phyloP scores from a whole-genome alignment of 2,329 filamentous ascomycete species.

The Penicillium oxalicum region DNA sequence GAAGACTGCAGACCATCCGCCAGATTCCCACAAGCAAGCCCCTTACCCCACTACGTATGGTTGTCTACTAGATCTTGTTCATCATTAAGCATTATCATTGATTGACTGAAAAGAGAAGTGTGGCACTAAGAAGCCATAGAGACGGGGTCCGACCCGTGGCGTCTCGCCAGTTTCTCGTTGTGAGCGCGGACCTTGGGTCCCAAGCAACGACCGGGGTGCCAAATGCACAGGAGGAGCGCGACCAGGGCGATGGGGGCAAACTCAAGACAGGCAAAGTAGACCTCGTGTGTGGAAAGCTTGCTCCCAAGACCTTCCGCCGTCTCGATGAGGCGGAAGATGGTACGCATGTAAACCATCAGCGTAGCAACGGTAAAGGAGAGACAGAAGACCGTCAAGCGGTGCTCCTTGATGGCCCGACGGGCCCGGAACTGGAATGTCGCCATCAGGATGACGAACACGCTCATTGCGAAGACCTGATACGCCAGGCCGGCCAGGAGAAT shows the following conservation, averaged over 20 bases:
- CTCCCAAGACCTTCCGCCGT: slow-evolving; percentile 10
- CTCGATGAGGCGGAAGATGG: slow-evolving; percentile 13
- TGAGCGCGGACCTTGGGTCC: slow-evolving; percentile 1
- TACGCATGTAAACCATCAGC: slow-evolving; percentile 13
- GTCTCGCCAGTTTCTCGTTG: neutral
- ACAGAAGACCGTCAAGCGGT: slow-evolving; percentile 3
- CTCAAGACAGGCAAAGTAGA: slow-evolving; percentile 15
- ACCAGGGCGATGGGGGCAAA: slow-evolving; percentile 15
- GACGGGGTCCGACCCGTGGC: neutral
- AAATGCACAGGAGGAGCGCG: slow-evolving; percentile 10
- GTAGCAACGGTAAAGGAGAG: slow-evolving; percentile 10
- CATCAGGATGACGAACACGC: slow-evolving; percentile 9
- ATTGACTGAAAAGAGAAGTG: no score
- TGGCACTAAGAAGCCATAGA: neutral
- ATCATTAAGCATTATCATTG: no score
- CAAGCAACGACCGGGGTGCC: slow-evolving; percentile 12
- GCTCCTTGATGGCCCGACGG: slow-evolving; percentile 3
- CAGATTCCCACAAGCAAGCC: no score
- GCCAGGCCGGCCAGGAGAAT: slow-evolving; percentile 7
- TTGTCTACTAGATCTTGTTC: no score
- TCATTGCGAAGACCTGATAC: slow-evolving; percentile 11
- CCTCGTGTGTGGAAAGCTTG: slow-evolving; percentile 10
- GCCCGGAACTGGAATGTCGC: slow-evolving; percentile 5
- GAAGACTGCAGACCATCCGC: no score
- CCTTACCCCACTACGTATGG: no score